Evolutionary conservation across 2,329 filamentous ascomycete species (phyloP), one percentile per base, ranked within the genome.

Genomic region (Davidsoniella virescens): DNA sequence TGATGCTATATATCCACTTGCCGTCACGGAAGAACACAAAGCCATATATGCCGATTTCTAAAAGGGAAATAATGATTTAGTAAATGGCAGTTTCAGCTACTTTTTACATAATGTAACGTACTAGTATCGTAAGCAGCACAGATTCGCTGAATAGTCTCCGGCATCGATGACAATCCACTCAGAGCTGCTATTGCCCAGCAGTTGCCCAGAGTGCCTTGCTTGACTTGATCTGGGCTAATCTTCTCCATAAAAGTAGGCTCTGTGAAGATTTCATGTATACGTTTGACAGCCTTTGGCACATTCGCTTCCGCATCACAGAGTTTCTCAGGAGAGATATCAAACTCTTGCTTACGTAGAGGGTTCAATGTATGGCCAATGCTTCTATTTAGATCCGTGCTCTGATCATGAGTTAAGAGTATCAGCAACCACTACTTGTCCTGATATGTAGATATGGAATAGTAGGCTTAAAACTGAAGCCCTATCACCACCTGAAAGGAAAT

Each of bases 21-120:
- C 87, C 87, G 59, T 94, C 87, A 61, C 86, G 70, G 61, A 83
- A 84, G 61, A 94, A 93, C 45, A 93, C 84, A 59, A 94, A 94
- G 1, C 87, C 87, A 59, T 93, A 94, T 3, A 93, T 87, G 7
- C 87, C 86, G 47, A 92, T 79, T 55, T 63, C 62, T 64, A 42
- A 1, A 29, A 74, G 8, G 8, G 16, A 4, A 23, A 5, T n/a
- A 12, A 9, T 33, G 8, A 42, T 41, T 41, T 42, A 41, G 45
- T 23, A 14, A 8, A 29, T 5, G 8, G 14, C 18, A 7, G 38
- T 0, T 4, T 5, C 23, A 20, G 4, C 10, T 17, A 8, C 4
- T 17, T 5, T 12, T 2, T 9, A 8, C 38, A 12, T 2, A 44
- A 17, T 2, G 26, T 12, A 1, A 64, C 68, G 59, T 59, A 69